Base-by-base conservation (phyloP, 2,329 filamentous ascomycete genomes). In the Tolypocladium guangdongense region DNA sequence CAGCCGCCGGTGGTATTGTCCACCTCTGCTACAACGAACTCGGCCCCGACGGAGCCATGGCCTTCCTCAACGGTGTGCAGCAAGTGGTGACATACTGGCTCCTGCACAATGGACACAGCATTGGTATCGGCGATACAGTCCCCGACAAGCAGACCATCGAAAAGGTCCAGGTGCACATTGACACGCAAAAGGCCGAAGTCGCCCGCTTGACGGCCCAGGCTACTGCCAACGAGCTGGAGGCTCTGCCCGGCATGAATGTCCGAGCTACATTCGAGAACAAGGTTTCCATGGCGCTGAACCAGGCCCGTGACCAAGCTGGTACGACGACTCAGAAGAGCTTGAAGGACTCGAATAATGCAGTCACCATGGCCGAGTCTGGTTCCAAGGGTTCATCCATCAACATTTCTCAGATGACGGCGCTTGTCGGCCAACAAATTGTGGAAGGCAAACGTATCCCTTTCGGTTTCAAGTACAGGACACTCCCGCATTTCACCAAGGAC, bases 361-460 rank as follows among this genome's bases (percentile, higher is more conserved):
- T 95, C 52, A 89, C 90, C 66, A 99, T 97, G 88, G 90, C 95
- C 56, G 84, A 86, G 52, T 96, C 93, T 55, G 93, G 93, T 64
- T 99, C 95, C 61, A 99, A 99, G 77, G 93, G 93, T 68, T 97
- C 93, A 2, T 92, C 90, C 14, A 97, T 99, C 78, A 99, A 99
- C 70, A 97, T 99, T 63, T 96, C 95, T 18, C 93, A 99, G 72
- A 99, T 99, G 93, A 95, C 91, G 57, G 93, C 93, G 30, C 82
- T 97, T 59, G 95, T 99, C 56, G 93, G 95, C 60, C 93, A 99
- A 69, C 95, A 99, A 69, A 95, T 95, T 59, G 90, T 99, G 10
- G 93, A 99, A 74, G 95, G 93, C 64, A 96, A 96, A 74, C 93
- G 93, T 77, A 96, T 99, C 75, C 93, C 93, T 1, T 99, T 96